These are phyloP conservation scores for Colletotrichum caudatum DNA, from an alignment of 2,329 filamentous ascomycete species.

Conservation along the genomic window DNA sequence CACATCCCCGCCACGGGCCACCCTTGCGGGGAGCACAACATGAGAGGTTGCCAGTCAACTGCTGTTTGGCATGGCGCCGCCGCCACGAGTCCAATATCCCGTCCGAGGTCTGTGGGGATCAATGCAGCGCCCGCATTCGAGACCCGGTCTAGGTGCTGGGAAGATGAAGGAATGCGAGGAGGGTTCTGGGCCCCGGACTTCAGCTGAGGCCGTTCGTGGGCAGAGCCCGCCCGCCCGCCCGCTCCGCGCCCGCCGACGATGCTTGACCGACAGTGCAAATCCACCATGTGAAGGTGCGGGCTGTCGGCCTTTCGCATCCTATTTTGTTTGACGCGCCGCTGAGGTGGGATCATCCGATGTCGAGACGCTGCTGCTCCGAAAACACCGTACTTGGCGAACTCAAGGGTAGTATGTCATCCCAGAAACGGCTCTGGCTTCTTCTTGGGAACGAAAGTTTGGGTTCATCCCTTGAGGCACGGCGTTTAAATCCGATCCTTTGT, in stretches of 20 bases:
- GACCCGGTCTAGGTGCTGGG: slow-evolving; percentile 9
- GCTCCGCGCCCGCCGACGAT: background rate
- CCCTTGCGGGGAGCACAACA: slow-evolving; percentile 6
- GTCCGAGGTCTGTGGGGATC: slow-evolving; percentile 27
- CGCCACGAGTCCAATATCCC: slow-evolving; percentile 28
- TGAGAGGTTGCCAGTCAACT: slow-evolving; percentile 29
- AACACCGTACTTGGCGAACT: slow-evolving; percentile 6
- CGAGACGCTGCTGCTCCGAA: background rate
- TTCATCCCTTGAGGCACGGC: slow-evolving; percentile 7
- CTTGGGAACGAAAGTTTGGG: background rate
- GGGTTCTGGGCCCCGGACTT: background rate
- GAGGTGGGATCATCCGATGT: slow-evolving; percentile 9
- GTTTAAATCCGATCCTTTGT: background rate
- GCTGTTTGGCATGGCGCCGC: slow-evolving; percentile 27
- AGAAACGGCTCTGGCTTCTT: slow-evolving; percentile 7
- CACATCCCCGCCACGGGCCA: slow-evolving; percentile 31
- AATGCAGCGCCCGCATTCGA: slow-evolving; percentile 22
- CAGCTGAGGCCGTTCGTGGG: slow-evolving; percentile 1
- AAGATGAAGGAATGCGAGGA: background rate
- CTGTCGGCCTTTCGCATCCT: background rate
- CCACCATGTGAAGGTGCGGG: background rate
- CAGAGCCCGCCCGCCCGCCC: background rate
- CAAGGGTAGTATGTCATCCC: background rate
- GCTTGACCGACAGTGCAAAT: background rate
- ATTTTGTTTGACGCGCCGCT: background rate